Evolutionary conservation across 345 rosid genomes (phyloP), one percentile per base, ranked within the genome.

Genomic region (Brassica nigra): DNA sequence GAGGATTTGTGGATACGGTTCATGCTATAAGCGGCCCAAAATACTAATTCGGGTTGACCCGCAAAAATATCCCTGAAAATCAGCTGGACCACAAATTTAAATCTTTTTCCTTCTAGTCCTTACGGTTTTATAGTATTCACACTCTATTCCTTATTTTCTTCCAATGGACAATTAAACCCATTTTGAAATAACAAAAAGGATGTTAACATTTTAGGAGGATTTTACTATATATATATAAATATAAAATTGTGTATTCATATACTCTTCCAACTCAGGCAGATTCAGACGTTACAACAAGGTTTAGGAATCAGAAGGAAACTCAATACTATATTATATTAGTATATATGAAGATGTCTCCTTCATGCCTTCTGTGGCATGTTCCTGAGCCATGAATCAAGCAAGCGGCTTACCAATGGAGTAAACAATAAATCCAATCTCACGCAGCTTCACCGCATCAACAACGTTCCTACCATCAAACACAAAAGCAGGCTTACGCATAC

Each of bases 381-480:
- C 66, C 67, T 81, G 59, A 72, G 70, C 84, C 84, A 81, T 67
- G 70, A 59, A 76, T 81, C 18, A 18, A 18, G 77, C 18, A 18
- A 18, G 77, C 11, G 84, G 81, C 66, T 84, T 84, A 31, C 86
- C 84, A 23, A 88, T 88, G 3, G 90, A 82, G 68, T 90, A 93
- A 6, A 91, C 98, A 6, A 91, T 86, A 75, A 93, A 93, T 0
- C 98, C 97, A 36, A 91, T 89, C 84, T 86, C 80, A 82, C 97
- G 89, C 86, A 93, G 83, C 85, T 81, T 80, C 29, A 70, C 87
- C 2, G 36, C 87, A 42, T 90, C 85, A 66, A 89, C 84, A 30
- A 93, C 64, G 39, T 91, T 93, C 64, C 95, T 80, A 29, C 97
- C 95, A 71, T 93, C 97, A 7, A 91, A 93, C 72, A 91, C 87